A percentile compares a stretch with the other conserved stretches of the same genome.
phyloP scores from a whole-genome alignment of 108 stramenopile genomes.

The Tribonema minus region DNA sequence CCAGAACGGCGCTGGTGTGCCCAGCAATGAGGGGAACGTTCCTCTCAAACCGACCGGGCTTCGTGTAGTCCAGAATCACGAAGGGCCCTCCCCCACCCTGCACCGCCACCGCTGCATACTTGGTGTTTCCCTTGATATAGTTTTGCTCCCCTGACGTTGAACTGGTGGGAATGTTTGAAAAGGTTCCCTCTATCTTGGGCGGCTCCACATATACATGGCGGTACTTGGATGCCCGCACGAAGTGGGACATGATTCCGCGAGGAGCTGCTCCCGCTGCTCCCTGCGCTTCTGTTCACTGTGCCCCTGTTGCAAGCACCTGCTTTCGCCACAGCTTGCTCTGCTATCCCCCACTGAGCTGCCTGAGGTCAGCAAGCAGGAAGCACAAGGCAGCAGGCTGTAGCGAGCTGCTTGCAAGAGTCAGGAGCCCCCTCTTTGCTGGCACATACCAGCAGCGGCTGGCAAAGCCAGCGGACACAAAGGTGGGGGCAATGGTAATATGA shows the following conservation, averaged over 20 bases:
- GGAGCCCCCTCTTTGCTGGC: no score
- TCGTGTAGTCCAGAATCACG: slow-evolving; percentile 73
- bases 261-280: neutral
- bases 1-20: slow-evolving; percentile 83
- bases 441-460: no score
- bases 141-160: slow-evolving; percentile 92
- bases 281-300: neutral
- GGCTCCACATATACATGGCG: slow-evolving; percentile 62
- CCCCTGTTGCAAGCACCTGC: no score
- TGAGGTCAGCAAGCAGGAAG: no score
- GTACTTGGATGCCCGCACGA: slow-evolving; percentile 61
- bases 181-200: slow-evolving; percentile 1
- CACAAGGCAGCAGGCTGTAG: no score
- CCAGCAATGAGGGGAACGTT: slow-evolving; percentile 77
- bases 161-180: neutral
- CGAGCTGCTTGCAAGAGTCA: no score
- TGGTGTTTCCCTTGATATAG: slow-evolving; percentile 97
- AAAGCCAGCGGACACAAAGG: no score
- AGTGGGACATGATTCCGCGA: slow-evolving; percentile 49
- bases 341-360: no score
- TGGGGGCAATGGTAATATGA: no score
- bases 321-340: no score
- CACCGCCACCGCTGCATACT: slow-evolving; percentile 93
- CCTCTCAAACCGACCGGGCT: slow-evolving; percentile 75
- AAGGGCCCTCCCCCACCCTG: slow-evolving; percentile 86